phyloP scores from a whole-genome alignment of 2,329 filamentous ascomycete species.

The Pseudonectria foliicola region DNA sequence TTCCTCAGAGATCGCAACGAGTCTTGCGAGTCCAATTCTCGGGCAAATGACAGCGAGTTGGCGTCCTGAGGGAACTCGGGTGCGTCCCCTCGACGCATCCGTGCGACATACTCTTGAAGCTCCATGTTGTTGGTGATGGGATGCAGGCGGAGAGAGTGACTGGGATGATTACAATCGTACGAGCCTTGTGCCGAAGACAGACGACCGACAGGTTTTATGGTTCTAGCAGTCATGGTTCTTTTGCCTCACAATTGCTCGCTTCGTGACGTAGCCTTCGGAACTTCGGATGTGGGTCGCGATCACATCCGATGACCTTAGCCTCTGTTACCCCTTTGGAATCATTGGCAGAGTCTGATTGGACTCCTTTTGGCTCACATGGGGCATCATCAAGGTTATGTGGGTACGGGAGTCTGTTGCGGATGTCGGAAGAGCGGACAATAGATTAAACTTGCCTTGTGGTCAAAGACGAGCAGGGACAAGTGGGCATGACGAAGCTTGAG shows the following conservation, averaged over 20 bases:
- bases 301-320: not conserved
- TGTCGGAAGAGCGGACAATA: no score
- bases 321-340: not conserved
- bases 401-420: not conserved
- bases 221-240: constrained; percentile 5
- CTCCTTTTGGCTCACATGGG: not conserved
- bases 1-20: constrained; percentile 53
- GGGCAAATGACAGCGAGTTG: constrained; percentile 41
- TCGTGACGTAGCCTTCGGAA: not conserved
- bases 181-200: not conserved
- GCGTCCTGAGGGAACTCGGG: constrained; percentile 42
- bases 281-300: constrained; percentile 3
- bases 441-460: no score
- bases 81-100: constrained; percentile 33
- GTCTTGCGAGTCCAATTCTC: constrained; percentile 52
- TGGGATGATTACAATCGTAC: no score
- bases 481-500: no score
- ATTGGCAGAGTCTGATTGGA: no score
- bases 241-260: not conserved
- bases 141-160: no score
- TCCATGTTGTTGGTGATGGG: constrained; percentile 32
- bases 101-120: constrained; percentile 30
- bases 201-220: constrained; percentile 15
- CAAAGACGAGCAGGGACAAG: no score
- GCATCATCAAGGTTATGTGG: not conserved